Evolutionary conservation across 495 filamentous ascomycete genomes (phyloP).

Genomic region (Barbatosphaeria neglecta): DNA sequence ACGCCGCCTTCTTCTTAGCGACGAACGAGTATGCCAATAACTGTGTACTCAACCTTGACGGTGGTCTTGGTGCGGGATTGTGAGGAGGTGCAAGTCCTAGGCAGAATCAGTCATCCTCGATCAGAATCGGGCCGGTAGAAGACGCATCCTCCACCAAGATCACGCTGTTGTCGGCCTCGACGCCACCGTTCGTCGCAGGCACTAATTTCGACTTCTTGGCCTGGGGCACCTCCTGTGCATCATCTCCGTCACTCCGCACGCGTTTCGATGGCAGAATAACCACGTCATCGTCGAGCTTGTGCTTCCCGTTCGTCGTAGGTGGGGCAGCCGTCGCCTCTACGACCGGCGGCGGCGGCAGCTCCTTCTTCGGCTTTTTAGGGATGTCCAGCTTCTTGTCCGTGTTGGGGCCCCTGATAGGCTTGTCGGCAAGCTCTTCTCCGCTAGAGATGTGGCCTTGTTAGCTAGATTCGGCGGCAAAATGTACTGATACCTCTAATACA

Average conservation of each 20-base stretch:
- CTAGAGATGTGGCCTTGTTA: slow-evolving; percentile 9
- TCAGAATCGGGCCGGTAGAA: slow-evolving; percentile 62
- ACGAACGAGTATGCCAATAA: slow-evolving; percentile 72
- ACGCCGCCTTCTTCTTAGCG: slow-evolving; percentile 69
- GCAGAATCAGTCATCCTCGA: slow-evolving; percentile 58
- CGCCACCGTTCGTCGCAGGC: slow-evolving; percentile 7
- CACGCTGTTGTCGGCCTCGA: slow-evolving; percentile 32
- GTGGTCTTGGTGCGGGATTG: slow-evolving; percentile 53
- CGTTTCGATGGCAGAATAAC: slow-evolving; percentile 23
- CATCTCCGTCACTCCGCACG: slow-evolving; percentile 13
- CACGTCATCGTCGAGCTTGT: slow-evolving; percentile 8
- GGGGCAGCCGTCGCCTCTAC: slow-evolving; percentile 18
- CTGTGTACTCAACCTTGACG: slow-evolving; percentile 77
- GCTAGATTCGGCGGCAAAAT: not conserved
- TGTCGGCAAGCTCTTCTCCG: slow-evolving; percentile 19
- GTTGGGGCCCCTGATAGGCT: slow-evolving; percentile 25
- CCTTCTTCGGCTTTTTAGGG: slow-evolving; percentile 32
- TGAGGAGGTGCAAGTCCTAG: too few relatives aligned
- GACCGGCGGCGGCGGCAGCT: slow-evolving; percentile 9
- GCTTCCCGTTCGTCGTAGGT: slow-evolving; percentile 16
- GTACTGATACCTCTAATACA: slow-evolving; percentile 3
- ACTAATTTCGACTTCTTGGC: slow-evolving; percentile 34
- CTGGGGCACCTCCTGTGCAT: slow-evolving; percentile 6
- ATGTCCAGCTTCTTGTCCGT: slow-evolving; percentile 25
- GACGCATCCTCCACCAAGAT: slow-evolving; percentile 44